A percentile compares a stretch with the other conserved stretches of the same genome.
Conservation (phyloP, 352 stramenopile genomes). For the Pythium diclinum region DNA sequence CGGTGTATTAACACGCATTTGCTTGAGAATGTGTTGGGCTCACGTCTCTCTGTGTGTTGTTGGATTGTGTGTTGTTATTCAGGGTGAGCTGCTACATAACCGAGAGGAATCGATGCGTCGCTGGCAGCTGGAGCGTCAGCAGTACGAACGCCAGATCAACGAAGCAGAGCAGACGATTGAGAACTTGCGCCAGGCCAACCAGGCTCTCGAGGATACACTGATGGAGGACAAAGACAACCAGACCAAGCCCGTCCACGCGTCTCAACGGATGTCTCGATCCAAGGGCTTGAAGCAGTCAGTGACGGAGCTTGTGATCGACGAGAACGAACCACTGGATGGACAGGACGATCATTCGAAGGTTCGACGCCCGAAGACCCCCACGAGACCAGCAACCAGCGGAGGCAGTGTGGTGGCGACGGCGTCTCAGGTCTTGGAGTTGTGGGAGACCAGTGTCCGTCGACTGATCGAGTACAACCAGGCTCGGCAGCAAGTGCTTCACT, state of each 20-base stretch:
- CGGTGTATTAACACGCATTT: conserved; percentile 11
- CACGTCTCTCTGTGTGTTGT: conserved; percentile 3
- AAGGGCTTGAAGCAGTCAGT: neutral
- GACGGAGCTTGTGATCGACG: conserved; percentile 17
- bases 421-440: conserved; percentile 27
- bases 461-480: conserved; percentile 60
- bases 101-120: conserved; percentile 60
- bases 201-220: conserved; percentile 54
- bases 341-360: neutral
- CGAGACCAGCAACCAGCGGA: neutral
- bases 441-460: conserved; percentile 50
- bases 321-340: conserved; percentile 11
- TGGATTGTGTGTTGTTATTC: conserved; percentile 6
- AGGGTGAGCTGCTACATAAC: conserved; percentile 58
- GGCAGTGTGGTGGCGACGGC: neutral
- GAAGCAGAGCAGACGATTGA: conserved; percentile 66
- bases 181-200: conserved; percentile 48
- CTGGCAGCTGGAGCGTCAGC: conserved; percentile 67
- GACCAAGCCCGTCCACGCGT: neutral
- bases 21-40: conserved; percentile 2
- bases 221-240: conserved; percentile 35
- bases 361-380: neutral
- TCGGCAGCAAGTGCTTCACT: conserved; percentile 50
- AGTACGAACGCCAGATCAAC: conserved; percentile 61
- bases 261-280: neutral